These are phyloP conservation scores for Nemophila menziesii DNA, from an alignment of 257 asterid species.

Conservation along the genomic window DNA sequence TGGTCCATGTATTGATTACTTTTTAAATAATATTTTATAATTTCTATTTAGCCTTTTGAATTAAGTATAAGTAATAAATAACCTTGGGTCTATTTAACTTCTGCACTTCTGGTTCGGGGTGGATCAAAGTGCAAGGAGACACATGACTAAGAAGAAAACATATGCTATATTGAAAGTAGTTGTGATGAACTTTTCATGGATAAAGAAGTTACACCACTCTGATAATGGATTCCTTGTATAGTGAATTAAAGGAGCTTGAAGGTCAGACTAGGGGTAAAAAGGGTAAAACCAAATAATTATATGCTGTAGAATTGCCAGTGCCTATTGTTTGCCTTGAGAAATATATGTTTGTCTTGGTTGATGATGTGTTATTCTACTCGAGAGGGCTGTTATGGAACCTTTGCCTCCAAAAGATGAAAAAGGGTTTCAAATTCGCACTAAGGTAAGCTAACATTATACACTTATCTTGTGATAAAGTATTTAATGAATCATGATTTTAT, in stretches of 20 bases:
- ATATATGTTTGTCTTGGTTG: conserved; percentile 67
- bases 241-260: conserved; percentile 89
- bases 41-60: no score
- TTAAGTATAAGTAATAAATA: no score
- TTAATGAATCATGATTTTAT: conserved; percentile 12
- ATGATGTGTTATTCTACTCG: conserved; percentile 77
- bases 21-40: no score
- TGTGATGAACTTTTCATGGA: conserved; percentile 83
- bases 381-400: conserved; percentile 85
- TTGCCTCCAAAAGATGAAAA: conserved; percentile 96
- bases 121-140: conserved; percentile 56
- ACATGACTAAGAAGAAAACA: conserved; percentile 65
- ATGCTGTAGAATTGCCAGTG: conserved; percentile 46
- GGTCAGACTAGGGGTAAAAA: conserved; percentile 60
- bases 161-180: conserved; percentile 69
- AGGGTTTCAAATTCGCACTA: conserved; percentile 89
- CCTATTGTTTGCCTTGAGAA: conserved; percentile 64
- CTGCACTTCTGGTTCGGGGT: conserved; percentile 78
- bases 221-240: conserved; percentile 90
- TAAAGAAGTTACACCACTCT: conserved; percentile 93
- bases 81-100: conserved; percentile 31
- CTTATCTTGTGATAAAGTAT: no score
- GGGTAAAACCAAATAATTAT: conserved; percentile 41
- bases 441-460: no score
- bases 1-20: conserved; percentile 67